A percentile compares a stretch with the other conserved stretches of the same genome.
Evolutionary conservation across 208 protist genomes (phyloP).

Genomic region (Blechomonas ayalai): DNA sequence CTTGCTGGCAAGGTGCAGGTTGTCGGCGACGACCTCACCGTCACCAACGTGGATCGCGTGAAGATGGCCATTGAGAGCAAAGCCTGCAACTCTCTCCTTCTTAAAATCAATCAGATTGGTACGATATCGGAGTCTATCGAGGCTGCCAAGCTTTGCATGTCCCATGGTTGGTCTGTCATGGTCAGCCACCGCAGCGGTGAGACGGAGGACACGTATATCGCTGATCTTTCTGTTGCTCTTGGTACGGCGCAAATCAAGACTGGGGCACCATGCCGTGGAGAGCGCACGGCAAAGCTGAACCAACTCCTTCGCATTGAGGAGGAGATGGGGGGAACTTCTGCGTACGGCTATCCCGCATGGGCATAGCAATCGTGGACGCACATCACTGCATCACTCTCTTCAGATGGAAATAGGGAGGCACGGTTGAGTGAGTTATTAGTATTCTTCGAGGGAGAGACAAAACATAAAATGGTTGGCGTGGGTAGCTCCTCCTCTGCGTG

Average conservation of each 20-base stretch:
- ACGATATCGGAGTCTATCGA: constrained; percentile 96
- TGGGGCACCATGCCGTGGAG: constrained; percentile 96
- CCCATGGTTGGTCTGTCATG: constrained; percentile 79
- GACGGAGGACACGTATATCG: constrained; percentile 98
- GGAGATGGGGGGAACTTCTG: constrained; percentile 72
- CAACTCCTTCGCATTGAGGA: constrained; percentile 99
- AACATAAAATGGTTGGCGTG: too few relatives aligned
- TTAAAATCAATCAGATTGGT: constrained; percentile 99
- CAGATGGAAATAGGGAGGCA: too few relatives aligned
- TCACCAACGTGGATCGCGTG: constrained; percentile 97
- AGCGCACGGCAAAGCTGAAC: constrained; percentile 99
- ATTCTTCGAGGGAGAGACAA: too few relatives aligned
- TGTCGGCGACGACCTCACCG: constrained; percentile 98
- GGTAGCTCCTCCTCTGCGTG: too few relatives aligned
- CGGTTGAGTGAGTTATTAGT: too few relatives aligned
- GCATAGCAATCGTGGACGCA: too few relatives aligned
- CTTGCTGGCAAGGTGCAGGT: constrained; percentile 88
- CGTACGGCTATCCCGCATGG: constrained; percentile 78
- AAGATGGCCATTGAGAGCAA: constrained; percentile 86
- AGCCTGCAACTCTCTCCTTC: constrained; percentile 96
- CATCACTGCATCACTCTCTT: too few relatives aligned
- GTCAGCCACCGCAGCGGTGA: constrained; percentile 97
- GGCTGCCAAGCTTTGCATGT: constrained; percentile 86
- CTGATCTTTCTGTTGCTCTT: constrained; percentile 97
- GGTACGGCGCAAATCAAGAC: constrained; percentile 98